Evolutionary conservation across 176 grass and related monocot genomes (phyloP).

Genomic region (Avena insularis): DNA sequence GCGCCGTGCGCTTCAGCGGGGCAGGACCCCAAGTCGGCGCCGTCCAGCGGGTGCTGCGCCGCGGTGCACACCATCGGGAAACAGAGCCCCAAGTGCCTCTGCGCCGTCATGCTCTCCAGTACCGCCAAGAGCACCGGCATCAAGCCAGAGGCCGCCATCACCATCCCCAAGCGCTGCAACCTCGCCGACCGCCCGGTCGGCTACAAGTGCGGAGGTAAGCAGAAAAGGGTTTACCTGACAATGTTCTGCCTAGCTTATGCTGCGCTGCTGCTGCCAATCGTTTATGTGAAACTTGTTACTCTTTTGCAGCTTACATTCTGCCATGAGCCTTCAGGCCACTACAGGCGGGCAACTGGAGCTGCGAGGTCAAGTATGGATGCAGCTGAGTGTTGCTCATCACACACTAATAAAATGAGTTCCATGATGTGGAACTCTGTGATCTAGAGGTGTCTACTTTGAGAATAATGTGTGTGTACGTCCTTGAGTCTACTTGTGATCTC

Average conservation of each 20-base stretch:
- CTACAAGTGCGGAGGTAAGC: conserved; percentile 75
- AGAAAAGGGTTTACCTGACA: background rate
- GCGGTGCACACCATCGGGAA: conserved; percentile 62
- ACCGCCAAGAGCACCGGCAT: conserved; percentile 59
- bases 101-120: conserved; percentile 73
- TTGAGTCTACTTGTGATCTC: background rate
- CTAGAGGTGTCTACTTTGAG: background rate
- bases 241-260: background rate
- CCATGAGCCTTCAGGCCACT: conserved; percentile 34
- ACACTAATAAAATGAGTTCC: background rate
- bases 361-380: background rate
- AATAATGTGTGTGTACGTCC: background rate
- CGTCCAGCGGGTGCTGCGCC: conserved; percentile 53
- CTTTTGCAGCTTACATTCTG: conserved; percentile 46
- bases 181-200: conserved; percentile 60
- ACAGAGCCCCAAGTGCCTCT: conserved; percentile 73
- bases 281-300: background rate
- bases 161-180: conserved; percentile 80
- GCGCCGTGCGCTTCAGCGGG: conserved; percentile 58
- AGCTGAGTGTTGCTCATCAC: background rate
- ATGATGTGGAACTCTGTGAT: background rate
- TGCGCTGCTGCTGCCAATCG: background rate
- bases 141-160: conserved; percentile 65
- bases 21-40: conserved; percentile 37
- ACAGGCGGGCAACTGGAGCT: background rate